Evolutionary conservation across 2,329 filamentous ascomycete species (phyloP).

Genomic region (Neoascochyta sp.): DNA sequence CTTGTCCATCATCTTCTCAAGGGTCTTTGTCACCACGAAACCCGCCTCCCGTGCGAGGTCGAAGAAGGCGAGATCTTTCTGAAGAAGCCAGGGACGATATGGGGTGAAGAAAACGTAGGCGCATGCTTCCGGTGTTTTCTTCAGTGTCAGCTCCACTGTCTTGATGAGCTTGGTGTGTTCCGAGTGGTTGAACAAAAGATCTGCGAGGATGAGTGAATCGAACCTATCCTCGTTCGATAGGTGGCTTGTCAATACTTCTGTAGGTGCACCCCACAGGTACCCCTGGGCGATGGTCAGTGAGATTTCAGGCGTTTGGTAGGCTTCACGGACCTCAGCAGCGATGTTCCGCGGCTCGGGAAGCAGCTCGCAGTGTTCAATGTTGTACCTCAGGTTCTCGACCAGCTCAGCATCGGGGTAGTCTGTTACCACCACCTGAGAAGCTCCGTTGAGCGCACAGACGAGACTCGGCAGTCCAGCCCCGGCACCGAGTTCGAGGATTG

Average conservation of each 20-base stretch:
- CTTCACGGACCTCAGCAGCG: slow-evolving; percentile 34
- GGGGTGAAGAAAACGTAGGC: slow-evolving; percentile 92
- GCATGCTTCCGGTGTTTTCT: slow-evolving; percentile 51
- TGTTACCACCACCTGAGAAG: slow-evolving; percentile 66
- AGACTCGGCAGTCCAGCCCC: slow-evolving; percentile 82
- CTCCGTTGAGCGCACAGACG: slow-evolving; percentile 69
- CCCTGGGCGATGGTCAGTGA: slow-evolving; percentile 49
- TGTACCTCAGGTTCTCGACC: slow-evolving; percentile 73
- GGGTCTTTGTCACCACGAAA: slow-evolving; percentile 72
- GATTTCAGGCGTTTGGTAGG: not conserved
- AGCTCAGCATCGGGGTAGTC: slow-evolving; percentile 86
- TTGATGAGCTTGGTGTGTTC: slow-evolving; percentile 76
- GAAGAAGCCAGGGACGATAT: slow-evolving; percentile 84
- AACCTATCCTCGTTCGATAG: slow-evolving; percentile 56
- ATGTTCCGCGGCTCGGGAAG: slow-evolving; percentile 38
- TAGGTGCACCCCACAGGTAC: slow-evolving; percentile 77
- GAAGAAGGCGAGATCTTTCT: slow-evolving; percentile 85
- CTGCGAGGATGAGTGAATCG: slow-evolving; percentile 80
- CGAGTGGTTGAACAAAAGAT: slow-evolving; percentile 85
- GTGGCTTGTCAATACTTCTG: slow-evolving; percentile 55
- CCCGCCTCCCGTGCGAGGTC: slow-evolving; percentile 67
- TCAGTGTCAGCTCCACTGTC: slow-evolving; percentile 66
- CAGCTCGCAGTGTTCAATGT: slow-evolving; percentile 59
- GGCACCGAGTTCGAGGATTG: slow-evolving; percentile 85
- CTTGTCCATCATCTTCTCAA: slow-evolving; percentile 77